A percentile compares a stretch with the other conserved stretches of the same genome.
Conservation (phyloP, 164 flowering plant genomes). For the Macadamia tetraphylla region DNA sequence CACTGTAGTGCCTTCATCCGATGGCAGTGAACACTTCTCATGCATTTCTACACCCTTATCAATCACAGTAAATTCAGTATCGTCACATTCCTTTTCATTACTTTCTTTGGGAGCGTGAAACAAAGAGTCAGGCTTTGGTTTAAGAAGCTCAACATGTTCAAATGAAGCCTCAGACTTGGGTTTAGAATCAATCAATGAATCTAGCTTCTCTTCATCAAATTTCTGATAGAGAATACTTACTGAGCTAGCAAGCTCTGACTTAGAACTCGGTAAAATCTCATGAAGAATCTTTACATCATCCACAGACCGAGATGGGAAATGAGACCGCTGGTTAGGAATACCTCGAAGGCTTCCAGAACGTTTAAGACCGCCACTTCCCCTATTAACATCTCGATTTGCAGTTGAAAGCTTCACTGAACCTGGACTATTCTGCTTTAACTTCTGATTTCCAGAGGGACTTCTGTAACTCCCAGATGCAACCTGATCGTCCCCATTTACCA, state of each 20-base stretch:
- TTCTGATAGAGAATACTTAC: conserved; percentile 34
- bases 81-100: conserved; percentile 28
- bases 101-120: conserved; percentile 21
- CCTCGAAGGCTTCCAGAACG: conserved; percentile 41
- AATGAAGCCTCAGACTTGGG: conserved; percentile 39
- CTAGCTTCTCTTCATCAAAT: conserved; percentile 40
- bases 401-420: conserved; percentile 18
- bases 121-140: conserved; percentile 11
- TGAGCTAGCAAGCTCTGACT: conserved; percentile 41
- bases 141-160: conserved; percentile 17
- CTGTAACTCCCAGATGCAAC: conserved; percentile 12
- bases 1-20: conserved; percentile 16
- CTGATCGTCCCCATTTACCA: conserved; percentile 40
- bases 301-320: conserved; percentile 28
- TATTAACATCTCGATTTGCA: conserved; percentile 21
- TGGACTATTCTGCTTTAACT: conserved; percentile 26
- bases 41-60: conserved; percentile 55
- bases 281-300: conserved; percentile 74
- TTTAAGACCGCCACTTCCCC: conserved; percentile 12
- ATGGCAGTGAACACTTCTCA: conserved; percentile 10
- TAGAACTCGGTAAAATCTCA: conserved; percentile 54
- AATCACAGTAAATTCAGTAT: conserved; percentile 40
- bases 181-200: conserved; percentile 24
- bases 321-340: conserved; percentile 21
- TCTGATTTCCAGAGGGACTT: conserved; percentile 18